phyloP scores from a whole-genome alignment of 345 rosid species.

The Luvunga scandens region DNA sequence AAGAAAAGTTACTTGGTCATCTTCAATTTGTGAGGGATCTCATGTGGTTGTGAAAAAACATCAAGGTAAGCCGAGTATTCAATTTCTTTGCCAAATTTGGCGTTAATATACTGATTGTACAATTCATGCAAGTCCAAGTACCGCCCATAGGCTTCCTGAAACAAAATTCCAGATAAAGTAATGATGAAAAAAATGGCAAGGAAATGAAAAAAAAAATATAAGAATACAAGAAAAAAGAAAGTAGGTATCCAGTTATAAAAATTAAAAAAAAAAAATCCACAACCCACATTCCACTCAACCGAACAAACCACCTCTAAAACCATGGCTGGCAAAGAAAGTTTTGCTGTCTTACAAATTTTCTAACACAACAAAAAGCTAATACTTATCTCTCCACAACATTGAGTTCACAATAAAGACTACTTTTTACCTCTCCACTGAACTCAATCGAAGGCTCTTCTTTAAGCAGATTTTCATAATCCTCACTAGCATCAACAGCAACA shows the following conservation, averaged over 20 bases:
- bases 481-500: slow-evolving; percentile 65
- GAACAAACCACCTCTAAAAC: not conserved
- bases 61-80: slow-evolving; percentile 89
- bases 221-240: not conserved
- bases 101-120: slow-evolving; percentile 76
- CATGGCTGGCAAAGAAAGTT: not conserved
- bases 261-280: not conserved
- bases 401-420: not conserved
- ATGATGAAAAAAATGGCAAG: not conserved
- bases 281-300: not conserved
- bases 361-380: not conserved
- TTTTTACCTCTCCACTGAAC: slow-evolving; percentile 86
- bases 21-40: slow-evolving; percentile 60
- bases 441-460: slow-evolving; percentile 82
- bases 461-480: slow-evolving; percentile 64
- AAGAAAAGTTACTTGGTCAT: slow-evolving; percentile 47
- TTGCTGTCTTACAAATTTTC: not conserved
- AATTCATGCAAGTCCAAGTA: slow-evolving; percentile 89
- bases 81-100: slow-evolving; percentile 77
- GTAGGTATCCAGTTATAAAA: not conserved
- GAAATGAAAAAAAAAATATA: not conserved
- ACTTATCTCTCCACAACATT: not conserved
- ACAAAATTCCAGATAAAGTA: slow-evolving; percentile 5
- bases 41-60: slow-evolving; percentile 60
- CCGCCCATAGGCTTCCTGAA: slow-evolving; percentile 85